Conservation (phyloP, 2,329 filamentous ascomycete genomes). For the Phaeoacremonium minimum region DNA sequence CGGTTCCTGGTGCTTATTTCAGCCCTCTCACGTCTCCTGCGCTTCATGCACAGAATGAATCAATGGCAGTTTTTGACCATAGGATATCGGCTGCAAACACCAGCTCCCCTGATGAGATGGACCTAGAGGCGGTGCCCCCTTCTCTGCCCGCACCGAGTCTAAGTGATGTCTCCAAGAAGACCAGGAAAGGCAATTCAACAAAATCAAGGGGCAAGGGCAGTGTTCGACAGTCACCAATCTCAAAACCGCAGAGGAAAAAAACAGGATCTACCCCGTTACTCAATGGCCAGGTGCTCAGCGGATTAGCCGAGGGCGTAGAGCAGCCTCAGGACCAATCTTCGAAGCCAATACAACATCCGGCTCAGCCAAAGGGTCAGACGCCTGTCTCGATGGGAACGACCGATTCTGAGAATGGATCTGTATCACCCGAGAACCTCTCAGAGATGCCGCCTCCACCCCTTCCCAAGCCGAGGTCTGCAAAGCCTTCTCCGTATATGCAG, state of each 20-base stretch:
- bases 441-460: conserved; percentile 67
- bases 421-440: conserved; percentile 58
- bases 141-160: conserved; percentile 30
- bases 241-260: conserved; percentile 60
- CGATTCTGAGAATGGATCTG: conserved; percentile 59
- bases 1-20: conserved; percentile 70
- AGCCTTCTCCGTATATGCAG: conserved; percentile 63
- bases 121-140: conserved; percentile 37
- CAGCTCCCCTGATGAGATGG: conserved; percentile 56
- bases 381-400: conserved; percentile 37
- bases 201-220: conserved; percentile 48
- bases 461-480: conserved; percentile 59
- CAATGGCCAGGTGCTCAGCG: conserved; percentile 49
- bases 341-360: conserved; percentile 28
- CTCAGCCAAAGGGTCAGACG: conserved; percentile 11
- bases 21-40: conserved; percentile 80
- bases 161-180: conserved; percentile 46
- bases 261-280: conserved; percentile 48
- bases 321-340: conserved; percentile 26
- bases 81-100: conserved; percentile 36
- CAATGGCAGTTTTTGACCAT: conserved; percentile 38
- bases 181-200: conserved; percentile 44
- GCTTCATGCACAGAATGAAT: conserved; percentile 65
- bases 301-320: conserved; percentile 43
- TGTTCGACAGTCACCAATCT: conserved; percentile 68